A percentile compares a stretch with the other conserved stretches of the same genome.
Conservation (phyloP, 331 rosid genomes). For the Quercus lobata region DNA sequence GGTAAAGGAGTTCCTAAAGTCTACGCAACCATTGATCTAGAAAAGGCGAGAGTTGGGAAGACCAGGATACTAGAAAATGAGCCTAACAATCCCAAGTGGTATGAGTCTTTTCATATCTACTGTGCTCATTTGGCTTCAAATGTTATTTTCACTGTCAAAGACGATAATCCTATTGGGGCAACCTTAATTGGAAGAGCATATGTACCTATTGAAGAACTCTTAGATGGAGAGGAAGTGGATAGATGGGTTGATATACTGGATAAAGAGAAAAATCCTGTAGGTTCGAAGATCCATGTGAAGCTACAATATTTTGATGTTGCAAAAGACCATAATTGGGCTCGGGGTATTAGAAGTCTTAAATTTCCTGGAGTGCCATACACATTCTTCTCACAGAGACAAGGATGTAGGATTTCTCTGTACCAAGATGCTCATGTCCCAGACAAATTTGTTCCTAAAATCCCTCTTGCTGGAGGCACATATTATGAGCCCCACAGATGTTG, state of each 20-base stretch:
- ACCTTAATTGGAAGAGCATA: slow-evolving; percentile 93
- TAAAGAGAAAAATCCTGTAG: slow-evolving; percentile 50
- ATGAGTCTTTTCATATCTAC: slow-evolving; percentile 91
- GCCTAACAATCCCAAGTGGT: slow-evolving; percentile 72
- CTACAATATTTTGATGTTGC: slow-evolving; percentile 76
- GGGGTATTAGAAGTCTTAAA: slow-evolving; percentile 69
- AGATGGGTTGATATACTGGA: slow-evolving; percentile 83
- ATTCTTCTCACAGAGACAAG: slow-evolving; percentile 75
- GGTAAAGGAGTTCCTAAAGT: slow-evolving; percentile 75
- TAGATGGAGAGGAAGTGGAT: slow-evolving; percentile 80
- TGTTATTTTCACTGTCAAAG: slow-evolving; percentile 85
- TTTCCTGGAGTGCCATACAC: slow-evolving; percentile 98
- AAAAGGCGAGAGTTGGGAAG: slow-evolving; percentile 97
- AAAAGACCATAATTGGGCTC: slow-evolving; percentile 73
- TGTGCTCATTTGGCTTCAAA: slow-evolving; percentile 82
- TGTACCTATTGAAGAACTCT: slow-evolving; percentile 66
- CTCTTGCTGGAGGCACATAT: slow-evolving; percentile 76
- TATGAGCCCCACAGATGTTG: slow-evolving; percentile 88
- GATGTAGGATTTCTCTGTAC: slow-evolving; percentile 81
- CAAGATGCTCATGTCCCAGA: slow-evolving; percentile 98
- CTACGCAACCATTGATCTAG: slow-evolving; percentile 86
- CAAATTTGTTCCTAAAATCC: slow-evolving; percentile 74
- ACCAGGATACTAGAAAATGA: slow-evolving; percentile 77
- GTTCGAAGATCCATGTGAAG: slow-evolving; percentile 85
- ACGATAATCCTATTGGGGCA: slow-evolving; percentile 91